These are phyloP conservation scores for Colletotrichum scovillei DNA, from an alignment of 2,329 filamentous ascomycete genomes.

Conservation along the genomic window DNA sequence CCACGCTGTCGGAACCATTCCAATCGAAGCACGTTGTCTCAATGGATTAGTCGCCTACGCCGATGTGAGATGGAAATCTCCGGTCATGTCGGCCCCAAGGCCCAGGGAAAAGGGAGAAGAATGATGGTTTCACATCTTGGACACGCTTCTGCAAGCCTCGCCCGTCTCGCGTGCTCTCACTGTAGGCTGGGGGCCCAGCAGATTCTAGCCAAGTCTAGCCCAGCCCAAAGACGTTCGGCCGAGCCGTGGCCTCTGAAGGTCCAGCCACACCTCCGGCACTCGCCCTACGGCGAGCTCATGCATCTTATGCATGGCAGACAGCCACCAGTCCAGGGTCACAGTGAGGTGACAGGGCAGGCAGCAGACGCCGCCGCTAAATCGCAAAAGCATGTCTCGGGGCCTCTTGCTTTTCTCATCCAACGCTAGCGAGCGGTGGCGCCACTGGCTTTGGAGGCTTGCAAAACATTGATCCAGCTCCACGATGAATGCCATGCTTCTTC, in stretches of 20 bases:
- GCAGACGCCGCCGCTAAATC: neutral
- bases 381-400: conserved; percentile 23
- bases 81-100: neutral
- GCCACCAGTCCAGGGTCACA: no score
- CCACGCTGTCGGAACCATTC: conserved; percentile 25
- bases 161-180: conserved; percentile 19
- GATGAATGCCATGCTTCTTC: conserved; percentile 4
- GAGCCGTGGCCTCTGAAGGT: conserved; percentile 11
- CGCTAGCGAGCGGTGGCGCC: conserved; percentile 28
- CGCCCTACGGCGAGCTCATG: neutral
- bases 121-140: neutral
- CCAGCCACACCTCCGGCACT: conserved; percentile 19
- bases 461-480: conserved; percentile 4
- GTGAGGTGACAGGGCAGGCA: neutral
- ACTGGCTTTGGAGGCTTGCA: conserved; percentile 23
- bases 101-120: neutral
- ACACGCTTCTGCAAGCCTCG: conserved; percentile 9
- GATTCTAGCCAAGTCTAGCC: conserved; percentile 14
- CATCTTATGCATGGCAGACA: neutral
- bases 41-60: conserved; percentile 12
- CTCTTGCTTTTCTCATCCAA: conserved; percentile 23
- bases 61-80: conserved; percentile 3
- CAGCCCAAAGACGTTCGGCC: neutral
- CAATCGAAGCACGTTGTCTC: conserved; percentile 1
- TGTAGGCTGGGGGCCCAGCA: conserved; percentile 5